A percentile compares a stretch with the other conserved stretches of the same genome.
These are phyloP conservation scores for Alternaria sp. DNA, from an alignment of 2,329 filamentous ascomycete genomes.

Conservation along the genomic window DNA sequence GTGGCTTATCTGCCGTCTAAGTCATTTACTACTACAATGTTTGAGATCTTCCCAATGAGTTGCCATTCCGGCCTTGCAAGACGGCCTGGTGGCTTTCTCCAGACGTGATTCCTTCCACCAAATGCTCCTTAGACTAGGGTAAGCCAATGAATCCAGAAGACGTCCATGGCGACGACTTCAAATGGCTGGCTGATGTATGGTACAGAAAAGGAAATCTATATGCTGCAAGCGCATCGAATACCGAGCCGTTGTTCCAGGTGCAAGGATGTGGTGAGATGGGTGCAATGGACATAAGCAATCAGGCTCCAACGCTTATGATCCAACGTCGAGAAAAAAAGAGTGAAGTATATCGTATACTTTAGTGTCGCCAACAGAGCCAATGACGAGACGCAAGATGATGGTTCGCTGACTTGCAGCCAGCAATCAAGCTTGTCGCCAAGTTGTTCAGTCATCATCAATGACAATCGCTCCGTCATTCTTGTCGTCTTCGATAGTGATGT, in stretches of 20 bases:
- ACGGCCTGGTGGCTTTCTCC: conserved; percentile 3
- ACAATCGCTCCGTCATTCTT: conserved; percentile 48
- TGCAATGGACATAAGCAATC: neutral
- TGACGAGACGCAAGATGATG: neutral
- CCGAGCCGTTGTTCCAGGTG: neutral
- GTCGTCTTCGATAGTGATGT: conserved; percentile 48
- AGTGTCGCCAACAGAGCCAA: neutral
- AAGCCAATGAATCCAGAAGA: conserved; percentile 22
- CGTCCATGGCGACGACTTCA: conserved; percentile 17
- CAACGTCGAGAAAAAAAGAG: neutral
- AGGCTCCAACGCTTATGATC: neutral
- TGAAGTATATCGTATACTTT: neutral
- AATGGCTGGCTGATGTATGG: conserved; percentile 20
- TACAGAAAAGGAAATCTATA: conserved; percentile 22
- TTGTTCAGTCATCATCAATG: conserved; percentile 44
- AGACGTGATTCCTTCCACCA: conserved; percentile 6
- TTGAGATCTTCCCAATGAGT: neutral
- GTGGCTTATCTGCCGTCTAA: conserved; percentile 74
- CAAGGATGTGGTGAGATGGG: neutral
- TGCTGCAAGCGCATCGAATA: neutral
- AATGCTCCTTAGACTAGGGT: conserved; percentile 17
- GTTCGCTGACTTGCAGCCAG: neutral
- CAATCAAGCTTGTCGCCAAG: neutral
- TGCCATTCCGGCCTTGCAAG: conserved; percentile 9
- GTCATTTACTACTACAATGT: neutral